These are phyloP conservation scores for Cyberlindnera japonica DNA, from an alignment of 805 yeast species.

Conservation along the genomic window DNA sequence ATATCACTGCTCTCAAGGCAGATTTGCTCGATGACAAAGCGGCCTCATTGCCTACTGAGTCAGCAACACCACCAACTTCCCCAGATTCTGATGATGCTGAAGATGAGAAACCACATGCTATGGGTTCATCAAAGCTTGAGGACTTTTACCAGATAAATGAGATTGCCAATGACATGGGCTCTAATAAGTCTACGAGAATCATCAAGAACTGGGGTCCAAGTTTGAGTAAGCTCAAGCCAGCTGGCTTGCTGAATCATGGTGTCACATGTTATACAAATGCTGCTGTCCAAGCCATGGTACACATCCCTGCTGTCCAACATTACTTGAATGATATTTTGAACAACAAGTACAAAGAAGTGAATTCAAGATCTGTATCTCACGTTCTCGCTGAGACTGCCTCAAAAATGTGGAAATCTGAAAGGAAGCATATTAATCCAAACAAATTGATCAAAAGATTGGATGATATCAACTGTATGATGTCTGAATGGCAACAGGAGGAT, in stretches of 20 bases:
- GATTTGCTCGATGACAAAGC: slow-evolving; percentile 26
- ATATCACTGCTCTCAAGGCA: slow-evolving; percentile 16
- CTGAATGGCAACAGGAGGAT: slow-evolving; percentile 97
- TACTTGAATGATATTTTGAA: slow-evolving; percentile 65
- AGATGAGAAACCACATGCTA: slow-evolving; percentile 25
- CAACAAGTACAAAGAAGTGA: slow-evolving; percentile 48
- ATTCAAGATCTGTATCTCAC: slow-evolving; percentile 57
- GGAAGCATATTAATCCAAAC: slow-evolving; percentile 66
- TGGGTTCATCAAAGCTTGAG: slow-evolving; percentile 42
- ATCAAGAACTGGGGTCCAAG: slow-evolving; percentile 68
- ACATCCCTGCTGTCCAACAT: slow-evolving; percentile 86
- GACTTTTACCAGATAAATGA: slow-evolving; percentile 61
- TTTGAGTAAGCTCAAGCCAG: slow-evolving; percentile 43
- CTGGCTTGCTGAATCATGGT: slow-evolving; percentile 83
- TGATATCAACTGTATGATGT: slow-evolving; percentile 94
- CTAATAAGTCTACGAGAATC: slow-evolving; percentile 55
- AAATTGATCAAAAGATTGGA: slow-evolving; percentile 65
- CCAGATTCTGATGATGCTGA: slow-evolving; percentile 33
- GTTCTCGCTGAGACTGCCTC: slow-evolving; percentile 64
- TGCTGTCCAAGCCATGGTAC: slow-evolving; percentile 87
- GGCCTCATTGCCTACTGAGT: background rate
- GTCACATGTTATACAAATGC: slow-evolving; percentile 97
- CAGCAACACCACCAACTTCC: slow-evolving; percentile 30
- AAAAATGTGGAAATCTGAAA: slow-evolving; percentile 55
- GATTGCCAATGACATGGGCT: slow-evolving; percentile 55